These are phyloP conservation scores for Sicyos baderoa DNA, from an alignment of 306 rosid species.

Conservation along the genomic window DNA sequence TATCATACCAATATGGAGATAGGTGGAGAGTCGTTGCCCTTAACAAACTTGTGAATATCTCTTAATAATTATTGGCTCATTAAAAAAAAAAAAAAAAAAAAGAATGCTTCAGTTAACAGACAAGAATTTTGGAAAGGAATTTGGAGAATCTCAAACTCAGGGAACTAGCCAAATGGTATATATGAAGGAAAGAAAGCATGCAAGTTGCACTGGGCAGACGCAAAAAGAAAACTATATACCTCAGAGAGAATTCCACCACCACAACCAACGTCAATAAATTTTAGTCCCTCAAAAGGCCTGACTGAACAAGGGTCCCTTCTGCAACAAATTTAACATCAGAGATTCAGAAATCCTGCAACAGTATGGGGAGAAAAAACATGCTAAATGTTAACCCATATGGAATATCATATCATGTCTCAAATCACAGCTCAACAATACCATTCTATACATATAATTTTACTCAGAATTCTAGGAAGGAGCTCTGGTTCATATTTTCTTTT, in stretches of 20 bases:
- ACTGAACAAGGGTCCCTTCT: conserved; percentile 68
- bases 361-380: background rate
- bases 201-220: background rate
- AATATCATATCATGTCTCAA: too few species aligned
- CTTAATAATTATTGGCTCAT: background rate
- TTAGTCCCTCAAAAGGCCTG: conserved; percentile 77
- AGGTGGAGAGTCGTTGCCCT: too few species aligned
- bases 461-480: too few species aligned
- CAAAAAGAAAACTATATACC: conserved; percentile 32
- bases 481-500: too few species aligned
- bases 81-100: too few species aligned
- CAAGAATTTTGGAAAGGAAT: background rate
- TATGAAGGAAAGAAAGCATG: background rate
- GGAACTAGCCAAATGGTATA: background rate
- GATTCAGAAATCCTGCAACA: conserved; percentile 7
- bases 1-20: too few species aligned
- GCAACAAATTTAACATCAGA: conserved; percentile 27
- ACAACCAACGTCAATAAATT: conserved; percentile 83
- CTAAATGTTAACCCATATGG: too few species aligned
- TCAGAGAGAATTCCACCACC: conserved; percentile 96
- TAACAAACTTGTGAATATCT: background rate
- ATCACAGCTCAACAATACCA: too few species aligned
- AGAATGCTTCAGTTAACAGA: conserved; percentile 1
- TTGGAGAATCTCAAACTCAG: background rate
- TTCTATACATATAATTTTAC: too few species aligned